Evolutionary conservation across 345 rosid species (phyloP).

Genomic region (Lumnitzera littorea): DNA sequence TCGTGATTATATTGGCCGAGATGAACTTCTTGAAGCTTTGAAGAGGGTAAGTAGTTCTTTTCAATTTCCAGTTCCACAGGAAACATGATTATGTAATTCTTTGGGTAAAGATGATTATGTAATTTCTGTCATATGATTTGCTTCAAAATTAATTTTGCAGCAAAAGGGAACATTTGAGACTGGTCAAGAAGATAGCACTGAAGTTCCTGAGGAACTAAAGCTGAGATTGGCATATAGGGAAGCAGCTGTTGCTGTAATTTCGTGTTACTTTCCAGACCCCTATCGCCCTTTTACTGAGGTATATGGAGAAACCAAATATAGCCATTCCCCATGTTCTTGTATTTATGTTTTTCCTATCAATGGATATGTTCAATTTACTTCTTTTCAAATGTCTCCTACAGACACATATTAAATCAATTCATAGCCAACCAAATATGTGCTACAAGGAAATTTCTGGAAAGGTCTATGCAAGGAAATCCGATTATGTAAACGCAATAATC

Average conservation of each 20-base stretch:
- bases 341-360: constrained; percentile 9
- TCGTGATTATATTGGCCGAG: constrained; percentile 74
- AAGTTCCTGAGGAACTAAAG: constrained; percentile 75
- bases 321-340: not conserved
- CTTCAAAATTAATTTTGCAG: constrained; percentile 35
- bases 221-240: constrained; percentile 89
- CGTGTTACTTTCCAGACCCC: constrained; percentile 83
- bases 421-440: constrained; percentile 70
- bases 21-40: constrained; percentile 88
- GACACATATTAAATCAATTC: constrained; percentile 79
- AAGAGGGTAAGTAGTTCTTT: constrained; percentile 52
- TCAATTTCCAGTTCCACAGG: constrained; percentile 4
- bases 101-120: not conserved
- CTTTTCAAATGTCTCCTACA: constrained; percentile 23
- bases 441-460: constrained; percentile 54
- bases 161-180: constrained; percentile 96
- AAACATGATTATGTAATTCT: not conserved
- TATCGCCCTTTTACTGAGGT: constrained; percentile 69
- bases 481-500: constrained; percentile 69
- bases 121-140: constrained; percentile 8
- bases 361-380: constrained; percentile 7
- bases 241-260: constrained; percentile 91
- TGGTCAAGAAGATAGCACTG: constrained; percentile 86
- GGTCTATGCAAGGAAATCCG: constrained; percentile 64
- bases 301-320: not conserved